A percentile compares a stretch with the other conserved stretches of the same genome.
phyloP scores from a whole-genome alignment of 768 basidiomycete species.

The Guyanaporus albipodus region DNA sequence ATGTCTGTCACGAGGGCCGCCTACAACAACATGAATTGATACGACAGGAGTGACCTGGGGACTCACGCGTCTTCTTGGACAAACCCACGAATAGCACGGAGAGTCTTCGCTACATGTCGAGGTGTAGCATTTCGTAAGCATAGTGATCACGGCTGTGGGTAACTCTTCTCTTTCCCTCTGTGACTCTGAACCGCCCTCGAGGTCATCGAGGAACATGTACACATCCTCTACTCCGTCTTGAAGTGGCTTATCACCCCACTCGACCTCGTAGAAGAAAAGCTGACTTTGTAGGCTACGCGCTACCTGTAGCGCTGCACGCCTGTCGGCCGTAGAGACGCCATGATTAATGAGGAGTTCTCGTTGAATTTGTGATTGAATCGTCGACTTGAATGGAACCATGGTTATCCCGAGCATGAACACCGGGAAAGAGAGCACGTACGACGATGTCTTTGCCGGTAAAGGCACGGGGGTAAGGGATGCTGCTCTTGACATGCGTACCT shows the following conservation, averaged over 20 bases:
- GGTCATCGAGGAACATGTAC: slow-evolving; percentile 87
- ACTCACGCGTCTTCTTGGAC: slow-evolving; percentile 62
- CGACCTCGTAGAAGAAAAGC: slow-evolving; percentile 95
- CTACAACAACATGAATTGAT: slow-evolving; percentile 20
- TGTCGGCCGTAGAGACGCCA: slow-evolving; percentile 68
- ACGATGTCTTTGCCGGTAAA: slow-evolving; percentile 96
- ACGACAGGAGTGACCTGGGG: neutral
- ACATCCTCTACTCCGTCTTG: slow-evolving; percentile 91
- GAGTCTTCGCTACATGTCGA: slow-evolving; percentile 78
- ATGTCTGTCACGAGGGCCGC: slow-evolving; percentile 22
- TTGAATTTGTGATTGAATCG: slow-evolving; percentile 84
- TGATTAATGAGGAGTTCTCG: slow-evolving; percentile 76
- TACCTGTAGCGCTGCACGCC: slow-evolving; percentile 80
- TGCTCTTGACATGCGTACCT: slow-evolving; percentile 85
- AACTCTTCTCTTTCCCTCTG: slow-evolving; percentile 64
- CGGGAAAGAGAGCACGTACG: slow-evolving; percentile 44
- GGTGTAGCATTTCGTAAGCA: slow-evolving; percentile 87
- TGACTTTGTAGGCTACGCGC: slow-evolving; percentile 89
- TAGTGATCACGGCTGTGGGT: slow-evolving; percentile 87
- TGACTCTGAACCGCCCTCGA: slow-evolving; percentile 58
- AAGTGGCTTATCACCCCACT: slow-evolving; percentile 82
- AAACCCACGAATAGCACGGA: slow-evolving; percentile 79
- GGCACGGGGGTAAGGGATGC: slow-evolving; percentile 83
- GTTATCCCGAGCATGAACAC: neutral
- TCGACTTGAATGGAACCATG: slow-evolving; percentile 52